phyloP scores from a whole-genome alignment of 2,329 filamentous ascomycete genomes.

The Aureobasidium sp. region DNA sequence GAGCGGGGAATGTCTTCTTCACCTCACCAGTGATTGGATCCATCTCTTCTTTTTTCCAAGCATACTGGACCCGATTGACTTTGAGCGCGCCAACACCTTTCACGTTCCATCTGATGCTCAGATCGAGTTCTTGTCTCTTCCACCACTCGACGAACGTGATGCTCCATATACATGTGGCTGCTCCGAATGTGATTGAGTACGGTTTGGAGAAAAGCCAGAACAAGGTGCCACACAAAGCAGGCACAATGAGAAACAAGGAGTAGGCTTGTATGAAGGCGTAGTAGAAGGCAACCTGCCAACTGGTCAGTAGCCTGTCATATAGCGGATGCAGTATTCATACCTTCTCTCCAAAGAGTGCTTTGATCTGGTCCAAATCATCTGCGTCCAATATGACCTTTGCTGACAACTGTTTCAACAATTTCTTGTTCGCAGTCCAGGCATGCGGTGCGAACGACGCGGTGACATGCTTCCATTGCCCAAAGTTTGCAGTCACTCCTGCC shows the following conservation, averaged over 20 bases:
- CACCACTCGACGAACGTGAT: constrained; percentile 10
- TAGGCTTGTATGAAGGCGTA: constrained; percentile 6
- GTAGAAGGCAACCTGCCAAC: neutral
- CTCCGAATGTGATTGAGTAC: neutral
- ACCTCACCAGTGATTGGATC: neutral
- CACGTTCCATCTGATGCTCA: constrained; percentile 8
- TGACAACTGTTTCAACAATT: neutral
- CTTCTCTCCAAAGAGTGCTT: constrained; percentile 4
- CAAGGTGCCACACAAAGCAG: neutral
- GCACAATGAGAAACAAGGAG: neutral
- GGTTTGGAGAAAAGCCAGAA: constrained; percentile 4
- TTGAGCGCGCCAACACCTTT: neutral
- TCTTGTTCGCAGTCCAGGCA: neutral
- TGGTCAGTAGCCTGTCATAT: neutral
- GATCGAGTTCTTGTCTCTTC: constrained; percentile 4
- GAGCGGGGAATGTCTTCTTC: neutral
- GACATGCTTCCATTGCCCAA: neutral
- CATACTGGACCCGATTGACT: constrained; percentile 2
- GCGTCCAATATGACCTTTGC: neutral
- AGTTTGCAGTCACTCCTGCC: neutral
- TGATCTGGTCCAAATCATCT: constrained; percentile 7
- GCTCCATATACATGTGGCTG: neutral
- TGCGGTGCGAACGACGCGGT: constrained; percentile 4
- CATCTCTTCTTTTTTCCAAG: neutral
- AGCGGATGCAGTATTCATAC: neutral